Conservation (phyloP, 2,329 filamentous ascomycete genomes). For the Cytospora piceae region DNA sequence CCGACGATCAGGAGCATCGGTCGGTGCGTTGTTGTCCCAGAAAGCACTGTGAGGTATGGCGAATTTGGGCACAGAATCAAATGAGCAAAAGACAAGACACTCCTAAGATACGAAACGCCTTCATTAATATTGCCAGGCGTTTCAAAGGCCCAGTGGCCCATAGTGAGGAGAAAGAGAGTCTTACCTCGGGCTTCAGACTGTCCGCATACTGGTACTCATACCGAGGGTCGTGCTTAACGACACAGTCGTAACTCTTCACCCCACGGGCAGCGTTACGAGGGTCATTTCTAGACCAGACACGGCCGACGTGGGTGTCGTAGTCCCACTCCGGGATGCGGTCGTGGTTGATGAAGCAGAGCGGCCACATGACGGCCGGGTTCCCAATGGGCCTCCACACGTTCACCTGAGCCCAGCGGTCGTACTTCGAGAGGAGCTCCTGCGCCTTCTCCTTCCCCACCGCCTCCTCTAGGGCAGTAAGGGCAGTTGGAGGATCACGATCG, state of each 20-base stretch:
- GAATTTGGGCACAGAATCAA: slow-evolving; percentile 37
- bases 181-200: slow-evolving; percentile 28
- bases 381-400: slow-evolving; percentile 39
- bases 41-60: slow-evolving; percentile 38
- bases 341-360: slow-evolving; percentile 38
- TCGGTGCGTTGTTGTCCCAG: slow-evolving; percentile 37
- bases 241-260: neutral
- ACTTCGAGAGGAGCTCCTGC: slow-evolving; percentile 33
- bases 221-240: neutral
- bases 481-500: neutral
- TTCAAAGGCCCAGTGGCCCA: too few species aligned
- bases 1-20: slow-evolving; percentile 36
- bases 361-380: slow-evolving; percentile 31
- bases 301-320: slow-evolving; percentile 36
- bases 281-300: slow-evolving; percentile 37
- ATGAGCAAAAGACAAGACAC: slow-evolving; percentile 38
- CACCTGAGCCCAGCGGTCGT: slow-evolving; percentile 37
- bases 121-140: too few species aligned
- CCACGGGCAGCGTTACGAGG: slow-evolving; percentile 25
- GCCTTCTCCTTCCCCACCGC: slow-evolving; percentile 30
- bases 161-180: too few species aligned
- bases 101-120: slow-evolving; percentile 9
- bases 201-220: neutral
- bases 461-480: neutral
- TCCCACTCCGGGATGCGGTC: slow-evolving; percentile 33